phyloP scores from a whole-genome alignment of 331 rosid genomes.

The Phaseolus coccineus region DNA sequence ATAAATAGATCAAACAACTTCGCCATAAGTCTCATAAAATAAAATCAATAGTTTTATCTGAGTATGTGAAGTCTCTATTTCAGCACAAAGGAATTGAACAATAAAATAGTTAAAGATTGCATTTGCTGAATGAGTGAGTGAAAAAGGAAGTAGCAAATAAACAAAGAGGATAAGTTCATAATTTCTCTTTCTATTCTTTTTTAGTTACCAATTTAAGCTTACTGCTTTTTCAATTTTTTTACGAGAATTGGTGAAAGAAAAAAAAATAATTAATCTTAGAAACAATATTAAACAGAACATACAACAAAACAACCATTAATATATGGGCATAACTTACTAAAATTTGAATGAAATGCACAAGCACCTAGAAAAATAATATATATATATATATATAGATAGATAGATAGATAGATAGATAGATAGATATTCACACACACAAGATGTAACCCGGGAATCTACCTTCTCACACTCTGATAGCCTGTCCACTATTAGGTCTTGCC shows the following conservation, averaged over 20 bases:
- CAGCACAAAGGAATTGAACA: background rate
- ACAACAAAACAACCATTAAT: background rate
- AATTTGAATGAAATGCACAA: slow-evolving; percentile 33
- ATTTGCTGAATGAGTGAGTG: background rate
- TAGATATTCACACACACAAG: background rate
- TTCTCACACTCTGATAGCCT: slow-evolving; percentile 78
- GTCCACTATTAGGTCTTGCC: slow-evolving; percentile 69
- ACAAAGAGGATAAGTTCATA: background rate
- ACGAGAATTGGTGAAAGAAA: background rate
- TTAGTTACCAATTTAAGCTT: background rate
- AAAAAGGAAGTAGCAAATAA: background rate
- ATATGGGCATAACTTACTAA: slow-evolving; percentile 6
- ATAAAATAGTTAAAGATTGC: background rate
- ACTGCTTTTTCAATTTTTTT: background rate
- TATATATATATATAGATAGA: too few species aligned
- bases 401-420: too few species aligned
- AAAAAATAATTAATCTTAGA: background rate
- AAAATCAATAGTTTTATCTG: background rate
- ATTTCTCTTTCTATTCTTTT: background rate
- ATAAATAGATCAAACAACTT: background rate
- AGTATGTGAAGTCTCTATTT: background rate
- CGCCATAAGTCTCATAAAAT: background rate
- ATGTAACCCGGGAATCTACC: slow-evolving; percentile 56
- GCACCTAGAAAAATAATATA: slow-evolving; percentile 14
- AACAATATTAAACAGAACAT: slow-evolving; percentile 2